These are phyloP conservation scores for Sarocladium oryzae DNA, from an alignment of 2,329 filamentous ascomycete genomes.

Conservation along the genomic window DNA sequence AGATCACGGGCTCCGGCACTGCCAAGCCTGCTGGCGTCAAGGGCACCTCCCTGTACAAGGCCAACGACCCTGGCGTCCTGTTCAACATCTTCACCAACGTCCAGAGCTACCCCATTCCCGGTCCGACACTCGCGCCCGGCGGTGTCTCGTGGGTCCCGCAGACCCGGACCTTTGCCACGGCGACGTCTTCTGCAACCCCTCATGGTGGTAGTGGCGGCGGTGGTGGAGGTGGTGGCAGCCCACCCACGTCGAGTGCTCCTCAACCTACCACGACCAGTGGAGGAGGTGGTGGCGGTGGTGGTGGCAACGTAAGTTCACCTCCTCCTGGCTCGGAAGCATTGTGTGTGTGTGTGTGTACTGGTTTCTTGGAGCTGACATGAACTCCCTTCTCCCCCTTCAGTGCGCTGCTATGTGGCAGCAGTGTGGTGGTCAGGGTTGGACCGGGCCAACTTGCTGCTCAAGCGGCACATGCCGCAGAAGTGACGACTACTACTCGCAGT, in stretches of 20 bases:
- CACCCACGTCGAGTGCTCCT: not conserved
- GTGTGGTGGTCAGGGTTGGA: not conserved
- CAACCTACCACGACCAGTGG: not conserved
- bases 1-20: conserved; percentile 32
- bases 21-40: conserved; percentile 23
- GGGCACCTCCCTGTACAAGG: conserved; percentile 19
- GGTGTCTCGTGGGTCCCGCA: conserved; percentile 2
- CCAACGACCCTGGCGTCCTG: conserved; percentile 19
- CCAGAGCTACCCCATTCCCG: conserved; percentile 16
- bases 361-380: not conserved
- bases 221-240: not conserved
- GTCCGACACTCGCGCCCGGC: conserved; percentile 14
- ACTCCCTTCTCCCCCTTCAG: not conserved
- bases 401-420: not conserved
- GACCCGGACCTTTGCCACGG: not conserved
- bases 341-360: too few species aligned
- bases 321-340: too few species aligned
- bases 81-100: conserved; percentile 20
- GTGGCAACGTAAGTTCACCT: not conserved
- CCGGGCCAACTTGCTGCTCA: not conserved
- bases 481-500: not conserved
- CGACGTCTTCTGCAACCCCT: conserved; percentile 4
- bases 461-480: not conserved
- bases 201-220: not conserved
- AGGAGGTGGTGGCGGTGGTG: not conserved